Conservation (phyloP, 2,329 filamentous ascomycete species). For the Orbilia javanica region DNA sequence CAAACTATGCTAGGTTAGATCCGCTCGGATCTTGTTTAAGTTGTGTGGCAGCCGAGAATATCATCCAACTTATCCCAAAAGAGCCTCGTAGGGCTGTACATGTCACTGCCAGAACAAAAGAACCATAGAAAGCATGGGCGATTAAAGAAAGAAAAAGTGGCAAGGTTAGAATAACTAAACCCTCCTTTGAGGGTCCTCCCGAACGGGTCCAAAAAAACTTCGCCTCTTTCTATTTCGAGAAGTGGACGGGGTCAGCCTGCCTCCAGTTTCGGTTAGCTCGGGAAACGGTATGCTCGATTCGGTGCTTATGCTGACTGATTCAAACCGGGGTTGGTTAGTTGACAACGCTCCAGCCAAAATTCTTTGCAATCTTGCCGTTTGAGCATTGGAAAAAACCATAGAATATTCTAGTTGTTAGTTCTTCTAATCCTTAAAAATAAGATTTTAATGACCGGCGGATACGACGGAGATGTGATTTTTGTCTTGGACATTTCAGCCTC, state of each 20-base stretch:
- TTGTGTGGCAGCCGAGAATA: neutral
- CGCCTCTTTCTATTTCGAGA: conserved; percentile 43
- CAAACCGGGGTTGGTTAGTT: conserved; percentile 11
- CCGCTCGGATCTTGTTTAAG: neutral
- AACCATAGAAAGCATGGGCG: neutral
- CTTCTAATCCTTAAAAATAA: conserved; percentile 2
- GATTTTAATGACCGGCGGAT: neutral
- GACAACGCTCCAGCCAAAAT: neutral
- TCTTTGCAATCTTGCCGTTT: neutral
- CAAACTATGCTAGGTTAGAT: neutral
- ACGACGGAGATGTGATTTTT: too few relatives aligned
- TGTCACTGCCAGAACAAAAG: neutral
- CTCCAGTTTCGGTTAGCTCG: conserved; percentile 1
- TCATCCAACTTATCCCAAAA: neutral
- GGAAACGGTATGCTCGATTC: neutral
- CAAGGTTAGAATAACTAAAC: neutral
- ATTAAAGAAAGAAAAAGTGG: conserved; percentile 5
- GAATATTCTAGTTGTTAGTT: neutral
- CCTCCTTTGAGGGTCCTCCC: conserved; percentile 18
- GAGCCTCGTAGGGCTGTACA: conserved; percentile 49
- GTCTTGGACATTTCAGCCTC: neutral
- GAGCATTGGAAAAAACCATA: neutral
- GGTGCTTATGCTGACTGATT: conserved; percentile 44
- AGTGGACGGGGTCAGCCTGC: conserved; percentile 1
- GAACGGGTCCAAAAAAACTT: conserved; percentile 10